Evolutionary conservation across 2,329 filamentous ascomycete species (phyloP).

Genomic region (Fusarium coffeatum): DNA sequence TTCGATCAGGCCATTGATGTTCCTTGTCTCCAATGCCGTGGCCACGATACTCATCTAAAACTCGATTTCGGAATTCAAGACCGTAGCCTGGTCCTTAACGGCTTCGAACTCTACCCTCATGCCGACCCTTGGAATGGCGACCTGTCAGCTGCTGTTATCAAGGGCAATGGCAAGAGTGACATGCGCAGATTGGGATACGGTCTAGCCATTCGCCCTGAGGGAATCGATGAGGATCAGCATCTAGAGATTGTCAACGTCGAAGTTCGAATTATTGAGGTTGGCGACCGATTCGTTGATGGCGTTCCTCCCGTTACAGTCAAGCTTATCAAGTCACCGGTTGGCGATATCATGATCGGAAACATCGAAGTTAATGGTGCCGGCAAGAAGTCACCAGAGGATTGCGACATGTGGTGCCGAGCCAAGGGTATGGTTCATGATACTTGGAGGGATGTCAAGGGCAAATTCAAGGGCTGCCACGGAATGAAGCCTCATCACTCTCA

Average conservation of each 20-base stretch:
- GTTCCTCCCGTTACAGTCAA: constrained; percentile 69
- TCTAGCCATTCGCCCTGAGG: constrained; percentile 56
- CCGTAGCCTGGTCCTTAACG: constrained; percentile 66
- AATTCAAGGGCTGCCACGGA: constrained; percentile 46
- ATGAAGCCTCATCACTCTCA: constrained; percentile 23
- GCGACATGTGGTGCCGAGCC: constrained; percentile 65
- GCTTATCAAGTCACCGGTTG: constrained; percentile 68
- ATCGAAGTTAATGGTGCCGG: constrained; percentile 54
- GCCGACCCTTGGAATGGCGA: constrained; percentile 58
- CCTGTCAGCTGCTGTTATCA: constrained; percentile 60
- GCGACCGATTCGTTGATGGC: constrained; percentile 64
- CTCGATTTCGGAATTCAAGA: constrained; percentile 66
- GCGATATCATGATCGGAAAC: constrained; percentile 66
- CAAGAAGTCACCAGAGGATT: constrained; percentile 40
- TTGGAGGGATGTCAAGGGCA: constrained; percentile 45
- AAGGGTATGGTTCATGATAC: constrained; percentile 51
- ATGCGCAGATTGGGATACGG: constrained; percentile 62
- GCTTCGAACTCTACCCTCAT: constrained; percentile 68
- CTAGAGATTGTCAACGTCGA: constrained; percentile 65
- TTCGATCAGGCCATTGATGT: constrained; percentile 58
- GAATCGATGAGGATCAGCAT: constrained; percentile 62
- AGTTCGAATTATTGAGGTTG: constrained; percentile 70
- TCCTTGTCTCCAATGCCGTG: constrained; percentile 66
- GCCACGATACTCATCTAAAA: constrained; percentile 59
- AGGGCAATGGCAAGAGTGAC: constrained; percentile 52